Percentiles rank a stretch among this genome's conserved stretches.
Conservation (phyloP, 495 filamentous ascomycete genomes). For the Talaromyces nanjingensis region DNA sequence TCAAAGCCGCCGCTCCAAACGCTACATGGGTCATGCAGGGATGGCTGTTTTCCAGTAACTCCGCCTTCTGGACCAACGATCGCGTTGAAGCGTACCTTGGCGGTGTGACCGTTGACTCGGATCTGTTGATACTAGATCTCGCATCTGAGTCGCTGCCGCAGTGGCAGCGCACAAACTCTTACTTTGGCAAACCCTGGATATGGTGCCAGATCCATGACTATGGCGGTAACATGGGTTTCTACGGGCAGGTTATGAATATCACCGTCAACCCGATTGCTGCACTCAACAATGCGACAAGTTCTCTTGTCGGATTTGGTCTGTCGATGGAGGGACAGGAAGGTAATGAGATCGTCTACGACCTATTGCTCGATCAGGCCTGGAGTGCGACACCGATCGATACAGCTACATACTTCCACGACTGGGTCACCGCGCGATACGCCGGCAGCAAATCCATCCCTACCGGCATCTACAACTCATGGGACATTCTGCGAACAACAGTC, state of each 20-base stretch:
- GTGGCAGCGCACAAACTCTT: constrained; percentile 45
- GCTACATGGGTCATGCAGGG: constrained; percentile 52
- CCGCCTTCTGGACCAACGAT: constrained; percentile 43
- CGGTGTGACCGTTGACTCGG: constrained; percentile 33
- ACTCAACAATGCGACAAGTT: constrained; percentile 22
- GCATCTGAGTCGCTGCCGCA: constrained; percentile 44
- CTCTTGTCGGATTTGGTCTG: constrained; percentile 39
- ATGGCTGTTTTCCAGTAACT: constrained; percentile 43
- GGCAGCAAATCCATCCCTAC: constrained; percentile 25
- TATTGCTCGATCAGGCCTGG: constrained; percentile 48
- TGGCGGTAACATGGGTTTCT: constrained; percentile 45
- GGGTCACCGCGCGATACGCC: constrained; percentile 39
- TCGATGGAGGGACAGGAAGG: constrained; percentile 47
- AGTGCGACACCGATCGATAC: constrained; percentile 35
- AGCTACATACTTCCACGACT: constrained; percentile 36
- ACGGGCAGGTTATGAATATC: constrained; percentile 44
- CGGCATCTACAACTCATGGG: constrained; percentile 39
- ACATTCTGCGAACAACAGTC: constrained; percentile 36
- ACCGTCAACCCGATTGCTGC: constrained; percentile 41
- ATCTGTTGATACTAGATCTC: constrained; percentile 47
- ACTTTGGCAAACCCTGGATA: constrained; percentile 49
- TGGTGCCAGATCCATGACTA: constrained; percentile 46
- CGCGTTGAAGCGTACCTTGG: constrained; percentile 42
- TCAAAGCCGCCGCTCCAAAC: constrained; percentile 41
- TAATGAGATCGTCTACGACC: constrained; percentile 48